Percentiles rank a stretch among this genome's conserved stretches.
Evolutionary conservation across 2,329 filamentous ascomycete species (phyloP).

Genomic region (Cladosporium oxysporum): DNA sequence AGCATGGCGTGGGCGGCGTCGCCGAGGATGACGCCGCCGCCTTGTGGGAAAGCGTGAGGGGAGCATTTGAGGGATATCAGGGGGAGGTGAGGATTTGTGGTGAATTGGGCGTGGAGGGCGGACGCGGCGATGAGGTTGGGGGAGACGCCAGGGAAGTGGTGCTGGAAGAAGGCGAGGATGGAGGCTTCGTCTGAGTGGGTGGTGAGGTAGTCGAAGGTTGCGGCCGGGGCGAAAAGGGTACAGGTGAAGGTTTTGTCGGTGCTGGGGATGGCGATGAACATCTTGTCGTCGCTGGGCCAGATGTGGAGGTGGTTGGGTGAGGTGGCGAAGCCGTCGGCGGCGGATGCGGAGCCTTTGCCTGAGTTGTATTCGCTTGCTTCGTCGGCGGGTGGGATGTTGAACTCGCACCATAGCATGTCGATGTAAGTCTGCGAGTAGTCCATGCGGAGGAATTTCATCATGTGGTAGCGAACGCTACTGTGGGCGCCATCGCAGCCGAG

Average conservation of each 20-base stretch:
- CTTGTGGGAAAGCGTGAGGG: constrained; percentile 78
- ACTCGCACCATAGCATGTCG: constrained; percentile 96
- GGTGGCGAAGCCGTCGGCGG: constrained; percentile 66
- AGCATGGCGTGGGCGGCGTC: constrained; percentile 98
- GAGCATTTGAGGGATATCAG: constrained; percentile 91
- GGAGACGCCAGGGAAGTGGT: constrained; percentile 84
- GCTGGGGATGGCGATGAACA: constrained; percentile 97
- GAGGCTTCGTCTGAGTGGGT: constrained; percentile 53
- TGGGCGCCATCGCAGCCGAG: constrained; percentile 95
- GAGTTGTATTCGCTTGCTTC: constrained; percentile 18
- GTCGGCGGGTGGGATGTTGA: constrained; percentile 66
- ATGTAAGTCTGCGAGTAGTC: constrained; percentile 94
- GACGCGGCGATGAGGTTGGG: constrained; percentile 62
- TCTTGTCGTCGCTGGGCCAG: constrained; percentile 76
- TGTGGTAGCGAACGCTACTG: constrained; percentile 83
- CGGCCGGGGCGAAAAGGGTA: constrained; percentile 82
- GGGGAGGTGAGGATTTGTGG: constrained; percentile 81
- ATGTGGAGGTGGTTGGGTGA: constrained; percentile 95
- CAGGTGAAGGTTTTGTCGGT: constrained; percentile 91
- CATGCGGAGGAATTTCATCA: constrained; percentile 94
- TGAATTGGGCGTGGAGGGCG: constrained; percentile 73
- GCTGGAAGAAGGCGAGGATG: constrained; percentile 73
- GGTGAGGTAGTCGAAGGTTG: constrained; percentile 64
- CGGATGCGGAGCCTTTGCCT: constrained; percentile 30
- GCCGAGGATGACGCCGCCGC: constrained; percentile 75